phyloP scores from a whole-genome alignment of 345 rosid genomes.

The Eucalyptus sp. region DNA sequence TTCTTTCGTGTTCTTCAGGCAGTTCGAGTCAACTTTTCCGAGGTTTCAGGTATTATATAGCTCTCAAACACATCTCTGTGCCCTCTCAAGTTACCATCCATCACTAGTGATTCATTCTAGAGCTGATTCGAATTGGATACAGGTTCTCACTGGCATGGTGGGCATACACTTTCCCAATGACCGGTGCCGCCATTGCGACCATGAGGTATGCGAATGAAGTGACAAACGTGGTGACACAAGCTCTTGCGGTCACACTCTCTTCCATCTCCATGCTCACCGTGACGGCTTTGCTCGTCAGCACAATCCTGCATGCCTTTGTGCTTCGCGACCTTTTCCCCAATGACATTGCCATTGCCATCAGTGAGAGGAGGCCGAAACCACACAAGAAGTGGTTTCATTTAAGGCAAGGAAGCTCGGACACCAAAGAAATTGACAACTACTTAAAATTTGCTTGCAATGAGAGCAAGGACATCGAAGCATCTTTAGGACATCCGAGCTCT shows the following conservation, averaged over 20 bases:
- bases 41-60: conserved; percentile 51
- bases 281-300: not conserved
- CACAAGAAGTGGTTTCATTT: conserved; percentile 25
- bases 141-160: conserved; percentile 94
- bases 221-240: conserved; percentile 3
- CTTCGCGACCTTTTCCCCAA: conserved; percentile 29
- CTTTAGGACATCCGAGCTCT: not conserved
- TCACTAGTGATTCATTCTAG: not conserved
- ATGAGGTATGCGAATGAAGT: conserved; percentile 2
- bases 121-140: not conserved
- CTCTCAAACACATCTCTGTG: not conserved
- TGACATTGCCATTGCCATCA: conserved; percentile 39
- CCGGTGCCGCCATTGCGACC: conserved; percentile 8
- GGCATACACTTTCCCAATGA: conserved; percentile 86
- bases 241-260: not conserved
- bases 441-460: conserved; percentile 15
- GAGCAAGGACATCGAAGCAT: conserved; percentile 30
- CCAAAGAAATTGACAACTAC: conserved; percentile 32
- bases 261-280: not conserved
- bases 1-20: conserved; percentile 29
- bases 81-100: not conserved
- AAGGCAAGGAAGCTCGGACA: conserved; percentile 25
- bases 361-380: conserved; percentile 15
- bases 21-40: conserved; percentile 68
- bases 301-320: conserved; percentile 18